Conservation (phyloP, 129 eudicot species). For the Solidago caesia region DNA sequence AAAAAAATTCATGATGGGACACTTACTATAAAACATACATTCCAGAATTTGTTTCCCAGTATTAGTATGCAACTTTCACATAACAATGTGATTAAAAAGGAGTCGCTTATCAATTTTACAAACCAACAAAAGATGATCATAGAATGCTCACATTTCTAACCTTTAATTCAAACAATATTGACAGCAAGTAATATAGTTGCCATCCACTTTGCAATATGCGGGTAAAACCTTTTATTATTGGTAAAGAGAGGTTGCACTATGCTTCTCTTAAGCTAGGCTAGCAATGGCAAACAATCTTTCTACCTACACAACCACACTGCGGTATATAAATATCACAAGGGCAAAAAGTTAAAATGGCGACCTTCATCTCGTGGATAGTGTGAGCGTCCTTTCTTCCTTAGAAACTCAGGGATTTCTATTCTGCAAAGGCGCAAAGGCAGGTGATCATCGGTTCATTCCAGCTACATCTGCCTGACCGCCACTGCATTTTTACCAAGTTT, state of each 20-base stretch:
- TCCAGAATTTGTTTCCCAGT: no score
- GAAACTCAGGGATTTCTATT: constrained; percentile 82
- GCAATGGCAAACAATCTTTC: constrained; percentile 29
- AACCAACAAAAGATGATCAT: constrained; percentile 11
- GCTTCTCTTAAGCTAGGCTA: constrained; percentile 17
- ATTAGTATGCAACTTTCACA: background rate
- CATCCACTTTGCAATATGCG: constrained; percentile 21
- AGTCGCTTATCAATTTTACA: background rate
- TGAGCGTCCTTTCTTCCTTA: constrained; percentile 89
- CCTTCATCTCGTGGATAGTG: constrained; percentile 85
- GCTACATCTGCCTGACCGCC: constrained; percentile 48
- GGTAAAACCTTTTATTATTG: constrained; percentile 25
- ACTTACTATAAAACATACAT: no score
- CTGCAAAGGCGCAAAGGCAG: constrained; percentile 60
- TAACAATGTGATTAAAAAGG: background rate
- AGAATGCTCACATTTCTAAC: constrained; percentile 23
- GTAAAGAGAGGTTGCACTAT: constrained; percentile 22
- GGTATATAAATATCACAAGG: constrained; percentile 25
- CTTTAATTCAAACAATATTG: constrained; percentile 21
- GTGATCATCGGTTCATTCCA: constrained; percentile 63
- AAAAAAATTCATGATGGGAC: no score
- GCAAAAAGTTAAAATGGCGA: constrained; percentile 18
- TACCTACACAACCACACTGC: constrained; percentile 38
- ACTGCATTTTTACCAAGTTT: constrained; percentile 39
- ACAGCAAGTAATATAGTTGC: constrained; percentile 23